Conservation (phyloP, 805 yeast species). For the Yarrowia bubula region DNA sequence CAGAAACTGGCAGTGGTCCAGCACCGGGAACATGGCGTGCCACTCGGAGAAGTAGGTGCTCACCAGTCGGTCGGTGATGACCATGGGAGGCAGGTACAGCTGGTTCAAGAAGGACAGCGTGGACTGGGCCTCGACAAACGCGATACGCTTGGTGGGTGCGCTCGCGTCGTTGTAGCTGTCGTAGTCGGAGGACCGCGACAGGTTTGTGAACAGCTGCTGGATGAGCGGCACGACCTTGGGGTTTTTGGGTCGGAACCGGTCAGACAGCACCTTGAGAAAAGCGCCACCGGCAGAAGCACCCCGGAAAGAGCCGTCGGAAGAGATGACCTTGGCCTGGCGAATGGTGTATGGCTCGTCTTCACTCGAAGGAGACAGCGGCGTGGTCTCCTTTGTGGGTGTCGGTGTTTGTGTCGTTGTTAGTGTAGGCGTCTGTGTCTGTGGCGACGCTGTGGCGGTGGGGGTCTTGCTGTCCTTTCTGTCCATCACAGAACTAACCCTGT, state of each 20-base stretch:
- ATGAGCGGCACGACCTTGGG: slow-evolving; percentile 32
- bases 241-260: slow-evolving; percentile 34
- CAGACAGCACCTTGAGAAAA: slow-evolving; percentile 36
- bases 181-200: slow-evolving; percentile 19
- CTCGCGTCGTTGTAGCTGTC: slow-evolving; percentile 3
- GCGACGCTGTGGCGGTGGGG: neutral
- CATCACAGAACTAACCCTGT: slow-evolving; percentile 35
- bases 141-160: slow-evolving; percentile 22
- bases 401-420: neutral
- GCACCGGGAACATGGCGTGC: slow-evolving; percentile 66
- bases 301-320: slow-evolving; percentile 37
- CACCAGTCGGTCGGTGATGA: slow-evolving; percentile 65
- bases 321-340: slow-evolving; percentile 34
- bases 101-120: slow-evolving; percentile 19
- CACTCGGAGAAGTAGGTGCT: slow-evolving; percentile 73
- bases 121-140: slow-evolving; percentile 16
- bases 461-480: neutral
- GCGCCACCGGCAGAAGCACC: slow-evolving; percentile 41
- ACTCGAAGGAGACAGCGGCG: neutral
- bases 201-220: slow-evolving; percentile 21
- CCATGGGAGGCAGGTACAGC: slow-evolving; percentile 47
- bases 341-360: slow-evolving; percentile 35
- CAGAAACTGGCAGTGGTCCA: slow-evolving; percentile 69
- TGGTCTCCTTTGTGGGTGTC: neutral
- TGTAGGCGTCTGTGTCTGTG: neutral